phyloP scores from a whole-genome alignment of 2,329 filamentous ascomycete genomes.

The Parastagonospora nodorum region DNA sequence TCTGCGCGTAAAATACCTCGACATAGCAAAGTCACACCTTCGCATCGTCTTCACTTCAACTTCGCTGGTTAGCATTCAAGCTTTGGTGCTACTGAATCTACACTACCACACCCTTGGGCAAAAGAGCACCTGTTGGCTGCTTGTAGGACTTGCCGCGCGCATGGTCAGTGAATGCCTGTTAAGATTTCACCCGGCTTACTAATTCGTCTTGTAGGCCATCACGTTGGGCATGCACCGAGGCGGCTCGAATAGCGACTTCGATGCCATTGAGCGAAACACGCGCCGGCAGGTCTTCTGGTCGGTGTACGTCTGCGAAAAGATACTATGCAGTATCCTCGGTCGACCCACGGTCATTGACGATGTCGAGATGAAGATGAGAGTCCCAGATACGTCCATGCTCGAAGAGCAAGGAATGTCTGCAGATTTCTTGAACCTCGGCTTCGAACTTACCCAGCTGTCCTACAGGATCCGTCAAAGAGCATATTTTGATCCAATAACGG shows the following conservation, averaged over 20 bases:
- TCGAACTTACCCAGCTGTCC: constrained; percentile 20
- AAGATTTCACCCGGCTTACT: background rate
- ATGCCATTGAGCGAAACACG: constrained; percentile 35
- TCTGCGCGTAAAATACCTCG: constrained; percentile 29
- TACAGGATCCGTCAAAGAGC: constrained; percentile 28
- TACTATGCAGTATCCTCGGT: constrained; percentile 31
- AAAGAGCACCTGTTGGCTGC: constrained; percentile 49
- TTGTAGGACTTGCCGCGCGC: constrained; percentile 49
- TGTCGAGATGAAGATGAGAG: constrained; percentile 23
- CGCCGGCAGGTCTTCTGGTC: constrained; percentile 34
- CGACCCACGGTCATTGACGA: constrained; percentile 35
- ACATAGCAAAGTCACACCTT: constrained; percentile 40
- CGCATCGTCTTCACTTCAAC: constrained; percentile 46
- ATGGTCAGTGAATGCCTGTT: constrained; percentile 30
- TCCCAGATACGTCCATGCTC: constrained; percentile 23
- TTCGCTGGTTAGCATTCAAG: constrained; percentile 50
- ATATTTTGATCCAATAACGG: constrained; percentile 26
- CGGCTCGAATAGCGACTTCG: constrained; percentile 45
- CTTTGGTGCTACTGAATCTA: constrained; percentile 49
- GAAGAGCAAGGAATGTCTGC: constrained; percentile 23
- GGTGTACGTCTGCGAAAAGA: constrained; percentile 32
- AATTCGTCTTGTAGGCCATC: constrained; percentile 36
- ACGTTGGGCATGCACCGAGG: constrained; percentile 53
- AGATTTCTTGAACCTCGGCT: constrained; percentile 15
- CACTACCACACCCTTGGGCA: constrained; percentile 52